Evolutionary conservation across 345 rosid species (phyloP).

Genomic region (Zanthoxylum bungeanum): DNA sequence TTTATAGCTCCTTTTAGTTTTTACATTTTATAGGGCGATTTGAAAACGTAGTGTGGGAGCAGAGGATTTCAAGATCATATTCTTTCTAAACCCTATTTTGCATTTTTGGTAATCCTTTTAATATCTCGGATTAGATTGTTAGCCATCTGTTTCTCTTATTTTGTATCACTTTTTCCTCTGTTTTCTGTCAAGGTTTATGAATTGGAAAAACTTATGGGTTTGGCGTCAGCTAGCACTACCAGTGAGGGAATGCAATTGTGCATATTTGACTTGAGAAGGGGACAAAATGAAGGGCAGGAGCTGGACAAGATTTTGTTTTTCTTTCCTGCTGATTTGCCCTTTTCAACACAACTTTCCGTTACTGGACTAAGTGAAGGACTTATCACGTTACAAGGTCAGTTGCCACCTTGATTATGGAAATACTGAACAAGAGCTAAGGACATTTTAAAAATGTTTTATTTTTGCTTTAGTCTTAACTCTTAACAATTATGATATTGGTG

Average conservation of each 20-base stretch:
- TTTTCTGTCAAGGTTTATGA: slow-evolving; percentile 22
- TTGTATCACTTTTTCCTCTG: not conserved
- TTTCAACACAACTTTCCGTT: slow-evolving; percentile 86
- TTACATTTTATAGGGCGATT: not conserved
- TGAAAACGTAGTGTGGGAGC: not conserved
- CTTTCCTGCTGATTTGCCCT: slow-evolving; percentile 78
- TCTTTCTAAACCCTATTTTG: not conserved
- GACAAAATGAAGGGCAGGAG: slow-evolving; percentile 90
- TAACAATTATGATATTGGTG: not conserved
- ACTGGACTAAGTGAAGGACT: slow-evolving; percentile 99
- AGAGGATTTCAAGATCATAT: not conserved
- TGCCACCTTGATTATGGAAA: not conserved
- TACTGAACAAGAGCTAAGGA: not conserved
- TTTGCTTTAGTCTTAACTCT: not conserved
- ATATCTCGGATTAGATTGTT: not conserved
- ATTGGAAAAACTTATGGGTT: slow-evolving; percentile 48
- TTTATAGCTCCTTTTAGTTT: not conserved
- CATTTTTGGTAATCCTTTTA: not conserved
- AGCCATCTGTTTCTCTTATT: not conserved
- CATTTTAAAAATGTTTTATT: not conserved
- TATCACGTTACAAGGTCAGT: slow-evolving; percentile 76
- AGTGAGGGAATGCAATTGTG: slow-evolving; percentile 63
- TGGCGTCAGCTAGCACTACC: slow-evolving; percentile 54
- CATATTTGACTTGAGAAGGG: slow-evolving; percentile 88
- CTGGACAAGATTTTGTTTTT: slow-evolving; percentile 89